A percentile compares a stretch with the other conserved stretches of the same genome.
Conservation (phyloP, 2,329 filamentous ascomycete species). For the Metarhizium guizhouense region DNA sequence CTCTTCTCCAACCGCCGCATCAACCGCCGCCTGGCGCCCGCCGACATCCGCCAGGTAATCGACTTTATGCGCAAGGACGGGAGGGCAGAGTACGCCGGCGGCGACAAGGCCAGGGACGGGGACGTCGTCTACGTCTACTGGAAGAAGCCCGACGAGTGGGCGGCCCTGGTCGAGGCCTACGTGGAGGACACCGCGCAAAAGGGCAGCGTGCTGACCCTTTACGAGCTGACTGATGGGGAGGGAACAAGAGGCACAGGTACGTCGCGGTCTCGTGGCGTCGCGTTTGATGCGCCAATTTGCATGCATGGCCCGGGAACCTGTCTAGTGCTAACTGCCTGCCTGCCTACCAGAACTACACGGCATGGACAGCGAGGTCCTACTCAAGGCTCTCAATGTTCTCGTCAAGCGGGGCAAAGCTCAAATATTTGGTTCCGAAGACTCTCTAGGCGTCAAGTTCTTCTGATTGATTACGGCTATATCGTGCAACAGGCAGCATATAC, state of each 20-base stretch:
- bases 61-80: slow-evolving; percentile 51
- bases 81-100: slow-evolving; percentile 55
- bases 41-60: slow-evolving; percentile 49
- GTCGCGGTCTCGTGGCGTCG: neutral
- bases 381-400: slow-evolving; percentile 68
- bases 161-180: slow-evolving; percentile 65
- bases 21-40: slow-evolving; percentile 37
- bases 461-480: slow-evolving; percentile 32
- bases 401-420: slow-evolving; percentile 90
- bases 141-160: slow-evolving; percentile 87
- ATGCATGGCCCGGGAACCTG: neutral
- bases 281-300: neutral
- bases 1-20: slow-evolving; percentile 52
- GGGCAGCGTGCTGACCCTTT: slow-evolving; percentile 81
- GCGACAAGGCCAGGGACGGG: slow-evolving; percentile 12
- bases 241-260: slow-evolving; percentile 58
- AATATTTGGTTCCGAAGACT: slow-evolving; percentile 83
- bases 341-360: slow-evolving; percentile 63
- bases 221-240: slow-evolving; percentile 87
- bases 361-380: slow-evolving; percentile 76
- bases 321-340: neutral
- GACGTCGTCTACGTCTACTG: slow-evolving; percentile 70
- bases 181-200: slow-evolving; percentile 84
- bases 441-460: slow-evolving; percentile 94
- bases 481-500: no score